Conservation (phyloP, 345 rosid genomes). For the Kernera saxatilis region DNA sequence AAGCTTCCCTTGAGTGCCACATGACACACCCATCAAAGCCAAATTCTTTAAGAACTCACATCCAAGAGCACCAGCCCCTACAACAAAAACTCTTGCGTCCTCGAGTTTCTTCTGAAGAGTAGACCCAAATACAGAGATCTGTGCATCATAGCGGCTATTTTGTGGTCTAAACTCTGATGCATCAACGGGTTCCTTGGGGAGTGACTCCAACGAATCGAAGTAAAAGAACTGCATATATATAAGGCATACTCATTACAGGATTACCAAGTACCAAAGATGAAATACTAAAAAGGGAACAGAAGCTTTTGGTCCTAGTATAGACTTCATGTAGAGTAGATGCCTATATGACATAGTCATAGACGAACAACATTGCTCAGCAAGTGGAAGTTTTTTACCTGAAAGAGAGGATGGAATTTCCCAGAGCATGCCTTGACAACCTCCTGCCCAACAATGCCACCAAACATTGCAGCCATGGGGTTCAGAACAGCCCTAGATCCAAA, state of each 20-base stretch:
- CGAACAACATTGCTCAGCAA: background rate
- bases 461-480: slow-evolving; percentile 95
- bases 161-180: slow-evolving; percentile 54
- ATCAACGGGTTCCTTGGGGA: slow-evolving; percentile 61
- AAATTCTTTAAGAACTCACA: slow-evolving; percentile 86
- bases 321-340: background rate
- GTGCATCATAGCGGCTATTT: slow-evolving; percentile 80
- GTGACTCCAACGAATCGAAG: slow-evolving; percentile 82
- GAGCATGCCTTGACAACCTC: slow-evolving; percentile 94
- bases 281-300: background rate
- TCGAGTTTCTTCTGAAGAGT: slow-evolving; percentile 75
- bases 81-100: slow-evolving; percentile 65
- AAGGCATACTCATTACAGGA: background rate
- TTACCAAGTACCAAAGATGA: background rate
- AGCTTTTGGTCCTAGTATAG: background rate
- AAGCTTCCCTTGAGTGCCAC: slow-evolving; percentile 56
- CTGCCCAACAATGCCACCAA: slow-evolving; percentile 91
- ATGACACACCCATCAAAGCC: slow-evolving; percentile 79
- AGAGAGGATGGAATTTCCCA: slow-evolving; percentile 89
- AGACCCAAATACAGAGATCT: slow-evolving; percentile 82
- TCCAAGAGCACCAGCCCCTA: slow-evolving; percentile 90
- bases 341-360: background rate
- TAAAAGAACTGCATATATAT: slow-evolving; percentile 59
- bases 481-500: slow-evolving; percentile 88
- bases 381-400: slow-evolving; percentile 46